phyloP scores from a whole-genome alignment of 352 stramenopile genomes.

The Thraustochytrium sp. region DNA sequence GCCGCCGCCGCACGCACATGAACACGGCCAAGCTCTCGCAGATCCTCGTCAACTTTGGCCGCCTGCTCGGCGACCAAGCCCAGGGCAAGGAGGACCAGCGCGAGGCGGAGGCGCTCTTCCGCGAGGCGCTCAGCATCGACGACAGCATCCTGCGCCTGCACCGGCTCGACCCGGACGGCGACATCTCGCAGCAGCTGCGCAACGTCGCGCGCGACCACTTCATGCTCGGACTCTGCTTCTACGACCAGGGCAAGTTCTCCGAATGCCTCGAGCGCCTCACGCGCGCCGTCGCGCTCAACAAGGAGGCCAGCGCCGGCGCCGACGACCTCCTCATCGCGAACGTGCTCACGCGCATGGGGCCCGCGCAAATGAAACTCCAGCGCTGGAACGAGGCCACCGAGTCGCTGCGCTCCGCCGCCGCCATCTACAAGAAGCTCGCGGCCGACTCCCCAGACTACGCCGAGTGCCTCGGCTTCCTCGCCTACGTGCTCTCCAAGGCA shows the following conservation, averaged over 20 bases:
- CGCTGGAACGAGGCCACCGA: not conserved
- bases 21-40: conserved; percentile 4
- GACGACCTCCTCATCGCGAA: not conserved
- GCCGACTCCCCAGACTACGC: not conserved
- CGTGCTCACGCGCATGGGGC: conserved; percentile 21
- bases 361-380: conserved; percentile 7
- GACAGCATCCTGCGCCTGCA: not conserved
- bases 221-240: conserved; percentile 13
- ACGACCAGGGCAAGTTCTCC: not conserved
- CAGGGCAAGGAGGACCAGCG: not conserved
- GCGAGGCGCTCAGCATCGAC: conserved; percentile 23
- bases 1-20: conserved; percentile 4
- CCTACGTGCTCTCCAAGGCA: conserved; percentile 25
- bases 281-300: not conserved
- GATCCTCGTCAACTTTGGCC: conserved; percentile 22
- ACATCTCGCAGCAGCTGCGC: not conserved
- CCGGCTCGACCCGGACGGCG: not conserved
- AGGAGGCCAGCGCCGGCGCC: not conserved
- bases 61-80: conserved; percentile 21
- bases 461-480: conserved; percentile 29
- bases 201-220: not conserved
- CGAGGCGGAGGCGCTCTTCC: conserved; percentile 6
- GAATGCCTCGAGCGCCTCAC: not conserved
- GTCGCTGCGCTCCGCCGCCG: not conserved
- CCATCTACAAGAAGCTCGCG: not conserved